Evolutionary conservation across 208 protist genomes (phyloP).

Genomic region (Trypanosoma avium): DNA sequence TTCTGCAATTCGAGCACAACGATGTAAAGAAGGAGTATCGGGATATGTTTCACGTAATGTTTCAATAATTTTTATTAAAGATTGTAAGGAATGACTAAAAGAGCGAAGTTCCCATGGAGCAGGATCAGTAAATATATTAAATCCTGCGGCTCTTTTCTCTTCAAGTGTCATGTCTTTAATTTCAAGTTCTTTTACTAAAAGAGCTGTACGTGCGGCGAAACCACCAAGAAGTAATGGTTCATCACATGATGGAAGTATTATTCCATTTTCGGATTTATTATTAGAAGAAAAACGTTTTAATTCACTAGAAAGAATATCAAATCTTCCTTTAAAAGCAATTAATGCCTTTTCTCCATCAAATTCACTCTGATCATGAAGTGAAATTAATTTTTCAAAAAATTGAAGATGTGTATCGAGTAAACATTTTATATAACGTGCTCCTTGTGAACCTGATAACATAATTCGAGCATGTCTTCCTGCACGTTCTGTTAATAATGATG

Average conservation of each 20-base stretch:
- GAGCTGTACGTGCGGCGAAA: constrained; percentile 60
- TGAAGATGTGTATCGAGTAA: constrained; percentile 66
- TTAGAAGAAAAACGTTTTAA: constrained; percentile 35
- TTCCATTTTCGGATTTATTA: constrained; percentile 1
- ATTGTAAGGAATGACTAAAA: constrained; percentile 65
- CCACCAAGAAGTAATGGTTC: constrained; percentile 79
- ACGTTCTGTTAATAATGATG: constrained; percentile 20
- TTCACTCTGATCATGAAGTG: constrained; percentile 21
- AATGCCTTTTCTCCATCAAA: constrained; percentile 33
- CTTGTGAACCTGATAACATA: constrained; percentile 69
- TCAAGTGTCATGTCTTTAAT: constrained; percentile 30
- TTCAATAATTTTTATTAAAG: constrained; percentile 57
- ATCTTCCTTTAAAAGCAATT: constrained; percentile 50
- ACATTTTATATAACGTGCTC: constrained; percentile 57
- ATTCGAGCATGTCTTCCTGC: constrained; percentile 70
- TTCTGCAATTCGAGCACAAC: constrained; percentile 72
- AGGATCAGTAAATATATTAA: constrained; percentile 92
- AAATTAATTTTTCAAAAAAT: constrained; percentile 68
- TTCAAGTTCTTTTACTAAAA: constrained; percentile 42
- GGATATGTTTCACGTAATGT: constrained; percentile 85
- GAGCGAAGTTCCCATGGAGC: constrained; percentile 77
- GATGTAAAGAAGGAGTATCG: constrained; percentile 90
- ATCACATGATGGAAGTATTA: constrained; percentile 21
- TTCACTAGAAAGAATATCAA: constrained; percentile 66
- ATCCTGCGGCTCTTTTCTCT: constrained; percentile 51